Conservation (phyloP, 169 alveolate genomes). For the Besnoitia besnoiti region DNA sequence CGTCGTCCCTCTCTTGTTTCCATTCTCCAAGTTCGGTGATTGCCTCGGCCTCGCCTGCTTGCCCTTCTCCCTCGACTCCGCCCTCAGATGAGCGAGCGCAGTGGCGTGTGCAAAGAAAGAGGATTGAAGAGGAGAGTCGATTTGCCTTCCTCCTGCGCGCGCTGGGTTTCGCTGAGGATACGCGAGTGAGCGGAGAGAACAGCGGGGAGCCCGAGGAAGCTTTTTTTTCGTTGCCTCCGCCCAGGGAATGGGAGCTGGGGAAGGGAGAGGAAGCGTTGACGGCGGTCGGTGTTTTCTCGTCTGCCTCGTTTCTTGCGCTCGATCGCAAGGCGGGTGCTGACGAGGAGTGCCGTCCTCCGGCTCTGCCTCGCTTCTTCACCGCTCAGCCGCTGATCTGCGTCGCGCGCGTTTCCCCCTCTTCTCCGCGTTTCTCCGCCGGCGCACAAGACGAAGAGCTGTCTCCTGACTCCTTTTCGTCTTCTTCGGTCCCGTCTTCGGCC, state of each 20-base stretch:
- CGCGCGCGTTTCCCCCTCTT: not conserved
- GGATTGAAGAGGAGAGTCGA: not conserved
- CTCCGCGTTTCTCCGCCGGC: not conserved
- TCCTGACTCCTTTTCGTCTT: not conserved
- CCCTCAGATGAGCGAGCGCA: not conserved
- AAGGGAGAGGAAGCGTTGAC: not conserved
- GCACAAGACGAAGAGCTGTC: not conserved
- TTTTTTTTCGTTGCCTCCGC: not conserved
- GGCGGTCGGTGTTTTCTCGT: not conserved
- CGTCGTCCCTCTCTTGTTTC: not conserved
- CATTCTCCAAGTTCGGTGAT: no score
- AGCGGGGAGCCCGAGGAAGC: not conserved
- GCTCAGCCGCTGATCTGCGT: not conserved
- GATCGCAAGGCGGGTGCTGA: not conserved
- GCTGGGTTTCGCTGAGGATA: not conserved
- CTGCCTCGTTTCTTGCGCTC: not conserved
- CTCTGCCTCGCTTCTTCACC: not conserved
- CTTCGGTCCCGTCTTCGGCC: not conserved
- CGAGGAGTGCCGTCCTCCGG: not conserved
- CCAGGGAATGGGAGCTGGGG: no score
- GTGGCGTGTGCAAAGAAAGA: not conserved
- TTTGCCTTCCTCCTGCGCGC: not conserved
- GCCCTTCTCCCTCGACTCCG: not conserved
- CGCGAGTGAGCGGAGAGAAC: not conserved
- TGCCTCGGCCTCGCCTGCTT: not conserved